Evolutionary conservation across 176 grass and related monocot species (phyloP), one percentile per base, ranked within the genome.

Genomic region (Pharus latifolius): DNA sequence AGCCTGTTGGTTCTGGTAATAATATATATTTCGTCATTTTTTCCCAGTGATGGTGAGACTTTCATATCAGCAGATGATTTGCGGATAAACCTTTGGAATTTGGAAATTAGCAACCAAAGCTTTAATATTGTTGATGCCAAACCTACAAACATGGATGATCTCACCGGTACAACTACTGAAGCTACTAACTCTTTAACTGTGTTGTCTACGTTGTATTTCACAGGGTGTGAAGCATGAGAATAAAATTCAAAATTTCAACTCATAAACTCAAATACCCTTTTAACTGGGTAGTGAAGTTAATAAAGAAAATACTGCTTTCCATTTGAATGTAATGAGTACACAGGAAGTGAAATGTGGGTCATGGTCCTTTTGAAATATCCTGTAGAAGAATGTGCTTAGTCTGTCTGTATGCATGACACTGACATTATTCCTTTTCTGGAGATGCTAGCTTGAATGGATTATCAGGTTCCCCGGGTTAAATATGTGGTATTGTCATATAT

Each of bases 1-100:
- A 69, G 18, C 2, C 14, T 73, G 28, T 40, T 25, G 20, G 43
- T 89, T 44, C 68, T 75, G n/a, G n/a, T 84, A 81, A 49, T 81
- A 25, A 83, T 12, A n/a, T 60, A 56, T 56, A 63, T 62, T 81
- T 18, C 24, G 9, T 75, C 32, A 29, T 33, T 49, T 63, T 72
- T 51, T 69, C 44, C 3, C 81, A 89, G 87, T 20, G 87, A 96
- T 66, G 84, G 77, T 25, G 91, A 96, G 56, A 96, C 91, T 59
- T 96, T 91, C 81, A 88, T 96, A 84, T 96, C 91, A 62, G 87
- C 91, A 56, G 91, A 96, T 48, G 87, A 96, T 80, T 91, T 96
- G 65, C 84, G 91, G 31, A 85, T 96, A 82, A 96, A 96, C 75
- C 91, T 96, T 67, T 91, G 87, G 91, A 96, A 91, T 81, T 56